phyloP scores from a whole-genome alignment of 2,329 filamentous ascomycete genomes.

The Paradendryphiella salina region DNA sequence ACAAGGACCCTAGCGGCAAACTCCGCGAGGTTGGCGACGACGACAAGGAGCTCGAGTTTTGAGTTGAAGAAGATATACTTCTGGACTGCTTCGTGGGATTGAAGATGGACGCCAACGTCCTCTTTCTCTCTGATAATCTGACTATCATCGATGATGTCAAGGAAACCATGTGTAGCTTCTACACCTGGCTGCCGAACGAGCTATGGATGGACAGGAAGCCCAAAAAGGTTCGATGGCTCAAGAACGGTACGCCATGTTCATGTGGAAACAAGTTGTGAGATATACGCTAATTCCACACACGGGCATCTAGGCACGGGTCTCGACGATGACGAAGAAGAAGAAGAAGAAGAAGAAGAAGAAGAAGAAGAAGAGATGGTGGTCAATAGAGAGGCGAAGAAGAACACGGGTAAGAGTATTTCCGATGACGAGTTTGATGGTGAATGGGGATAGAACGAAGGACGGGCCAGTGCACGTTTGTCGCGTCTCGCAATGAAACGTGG shows the following conservation, averaged over 20 bases:
- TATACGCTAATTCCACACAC: too few relatives aligned
- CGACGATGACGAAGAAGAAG: slow-evolving; percentile 20
- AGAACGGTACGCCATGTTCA: slow-evolving; percentile 13
- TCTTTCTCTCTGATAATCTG: slow-evolving; percentile 32
- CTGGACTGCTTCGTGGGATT: slow-evolving; percentile 63
- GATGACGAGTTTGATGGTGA: slow-evolving; percentile 27
- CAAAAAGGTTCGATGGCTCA: slow-evolving; percentile 31
- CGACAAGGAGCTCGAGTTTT: slow-evolving; percentile 56
- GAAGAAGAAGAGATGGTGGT: slow-evolving; percentile 20
- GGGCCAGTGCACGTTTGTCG: neutral
- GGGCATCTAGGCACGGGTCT: slow-evolving; percentile 9
- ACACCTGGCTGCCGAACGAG: slow-evolving; percentile 51
- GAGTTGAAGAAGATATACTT: slow-evolving; percentile 67
- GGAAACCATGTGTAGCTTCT: slow-evolving; percentile 51
- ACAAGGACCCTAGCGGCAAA: slow-evolving; percentile 30
- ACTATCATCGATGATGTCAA: slow-evolving; percentile 46
- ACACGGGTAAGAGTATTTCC: slow-evolving; percentile 12
- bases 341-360: slow-evolving; percentile 23
- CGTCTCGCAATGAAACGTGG: neutral
- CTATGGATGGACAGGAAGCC: slow-evolving; percentile 40
- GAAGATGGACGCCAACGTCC: slow-evolving; percentile 48
- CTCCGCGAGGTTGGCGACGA: slow-evolving; percentile 39
- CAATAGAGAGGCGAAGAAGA: slow-evolving; percentile 9
- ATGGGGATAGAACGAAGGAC: neutral
- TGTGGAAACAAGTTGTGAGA: too few relatives aligned